phyloP scores from a whole-genome alignment of 2,329 filamentous ascomycete genomes.

The Leptographium galeiforme region DNA sequence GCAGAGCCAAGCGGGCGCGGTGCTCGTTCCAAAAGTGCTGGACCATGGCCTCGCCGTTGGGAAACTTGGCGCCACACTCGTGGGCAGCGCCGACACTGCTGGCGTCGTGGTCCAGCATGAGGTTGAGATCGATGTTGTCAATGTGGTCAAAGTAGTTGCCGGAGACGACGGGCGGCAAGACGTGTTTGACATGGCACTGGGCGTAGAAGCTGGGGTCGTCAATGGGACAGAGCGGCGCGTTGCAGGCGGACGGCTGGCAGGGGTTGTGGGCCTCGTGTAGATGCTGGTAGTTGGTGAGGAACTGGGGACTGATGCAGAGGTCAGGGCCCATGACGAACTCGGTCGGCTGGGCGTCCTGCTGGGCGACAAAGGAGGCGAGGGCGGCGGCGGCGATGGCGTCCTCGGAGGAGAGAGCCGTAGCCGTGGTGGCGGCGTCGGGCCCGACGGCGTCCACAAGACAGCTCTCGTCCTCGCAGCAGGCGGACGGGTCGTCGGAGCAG shows the following conservation, averaged over 20 bases:
- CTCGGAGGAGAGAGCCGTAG: conserved; percentile 4
- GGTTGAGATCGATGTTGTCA: conserved; percentile 6
- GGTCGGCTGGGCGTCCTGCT: not conserved
- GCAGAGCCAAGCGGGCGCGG: not conserved
- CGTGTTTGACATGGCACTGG: conserved; percentile 11
- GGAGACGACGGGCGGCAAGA: not conserved
- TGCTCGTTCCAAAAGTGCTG: conserved; percentile 12
- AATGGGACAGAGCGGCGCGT: conserved; percentile 8
- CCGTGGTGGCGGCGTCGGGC: not conserved
- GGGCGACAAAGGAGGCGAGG: conserved; percentile 8
- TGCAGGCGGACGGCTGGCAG: conserved; percentile 8
- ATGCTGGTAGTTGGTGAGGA: conserved; percentile 12
- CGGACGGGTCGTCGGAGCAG: conserved; percentile 10
- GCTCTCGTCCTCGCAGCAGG: conserved; percentile 12
- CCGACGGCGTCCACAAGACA: conserved; percentile 4
- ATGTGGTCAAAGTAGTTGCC: conserved; percentile 7
- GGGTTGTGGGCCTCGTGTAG: conserved; percentile 11
- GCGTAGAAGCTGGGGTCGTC: conserved; percentile 13
- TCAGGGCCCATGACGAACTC: conserved; percentile 6
- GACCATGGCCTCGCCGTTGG: conserved; percentile 12
- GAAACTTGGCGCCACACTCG: conserved; percentile 12
- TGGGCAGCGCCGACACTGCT: not conserved
- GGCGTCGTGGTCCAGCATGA: conserved; percentile 1
- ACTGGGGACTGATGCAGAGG: conserved; percentile 11
- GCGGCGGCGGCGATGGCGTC: conserved; percentile 12